Evolutionary conservation across 495 filamentous ascomycete species (phyloP).

Genomic region (Xylona heveae): DNA sequence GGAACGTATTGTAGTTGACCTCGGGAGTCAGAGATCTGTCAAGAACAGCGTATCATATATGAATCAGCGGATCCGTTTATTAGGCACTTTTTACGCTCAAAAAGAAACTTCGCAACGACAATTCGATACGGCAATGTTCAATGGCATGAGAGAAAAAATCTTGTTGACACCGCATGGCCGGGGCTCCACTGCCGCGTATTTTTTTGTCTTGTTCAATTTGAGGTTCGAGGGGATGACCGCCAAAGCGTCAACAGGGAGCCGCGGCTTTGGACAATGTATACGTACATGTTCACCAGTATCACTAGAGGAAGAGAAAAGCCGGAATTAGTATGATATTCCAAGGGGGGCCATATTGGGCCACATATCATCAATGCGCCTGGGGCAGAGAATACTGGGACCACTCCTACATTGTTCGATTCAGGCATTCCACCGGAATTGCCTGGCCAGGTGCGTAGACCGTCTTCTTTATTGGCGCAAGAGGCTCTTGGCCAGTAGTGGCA

Average conservation of each 20-base stretch:
- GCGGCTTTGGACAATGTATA: no score
- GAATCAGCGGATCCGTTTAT: not conserved
- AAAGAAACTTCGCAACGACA: no score
- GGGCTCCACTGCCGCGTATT: no score
- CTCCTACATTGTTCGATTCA: conserved; percentile 45
- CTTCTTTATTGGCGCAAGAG: conserved; percentile 5
- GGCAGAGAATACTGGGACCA: not conserved
- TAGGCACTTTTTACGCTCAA: no score
- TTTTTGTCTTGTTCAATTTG: no score
- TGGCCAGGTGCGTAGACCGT: conserved; percentile 19
- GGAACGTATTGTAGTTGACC: conserved; percentile 87
- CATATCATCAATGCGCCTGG: no score
- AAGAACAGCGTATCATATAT: not conserved
- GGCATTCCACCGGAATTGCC: conserved; percentile 38
- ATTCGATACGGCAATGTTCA: no score
- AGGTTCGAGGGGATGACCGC: no score
- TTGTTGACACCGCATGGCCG: not conserved
- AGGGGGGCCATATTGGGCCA: no score
- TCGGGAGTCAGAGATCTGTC: conserved; percentile 58
- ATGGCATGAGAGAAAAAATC: not conserved
- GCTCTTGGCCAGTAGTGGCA: conserved; percentile 1
- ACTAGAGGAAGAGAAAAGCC: no score
- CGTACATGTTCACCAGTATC: conserved; percentile 43
- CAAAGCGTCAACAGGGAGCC: no score
- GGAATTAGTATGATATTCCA: no score